A percentile compares a stretch with the other conserved stretches of the same genome.
Conservation (phyloP, 805 yeast genomes). For the Pichia eremophila region DNA sequence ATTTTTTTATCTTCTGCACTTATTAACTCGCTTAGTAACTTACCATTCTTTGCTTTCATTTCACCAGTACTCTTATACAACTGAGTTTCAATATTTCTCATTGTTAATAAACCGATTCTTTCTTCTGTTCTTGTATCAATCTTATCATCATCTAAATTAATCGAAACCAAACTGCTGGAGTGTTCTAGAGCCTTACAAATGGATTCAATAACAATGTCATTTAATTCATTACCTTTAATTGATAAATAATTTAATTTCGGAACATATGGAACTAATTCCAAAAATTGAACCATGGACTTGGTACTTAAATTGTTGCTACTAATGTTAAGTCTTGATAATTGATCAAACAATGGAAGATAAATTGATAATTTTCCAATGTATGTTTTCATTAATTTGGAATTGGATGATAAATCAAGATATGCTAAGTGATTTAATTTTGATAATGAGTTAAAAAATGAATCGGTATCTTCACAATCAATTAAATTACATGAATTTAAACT, state of each 20-base stretch:
- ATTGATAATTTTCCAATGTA: conserved; percentile 48
- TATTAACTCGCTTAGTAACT: conserved; percentile 5
- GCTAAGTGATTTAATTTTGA: conserved; percentile 49
- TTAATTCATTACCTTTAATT: conserved; percentile 52
- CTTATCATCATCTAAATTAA: conserved; percentile 57
- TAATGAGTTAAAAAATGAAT: conserved; percentile 38
- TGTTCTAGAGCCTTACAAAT: conserved; percentile 61
- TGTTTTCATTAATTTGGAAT: conserved; percentile 57
- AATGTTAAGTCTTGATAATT: conserved; percentile 56
- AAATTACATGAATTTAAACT: conserved; percentile 61
- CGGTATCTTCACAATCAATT: conserved; percentile 40
- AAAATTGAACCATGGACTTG: conserved; percentile 46
- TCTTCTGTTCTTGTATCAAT: conserved; percentile 59
- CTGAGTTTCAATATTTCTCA: conserved; percentile 68
- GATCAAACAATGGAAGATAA: conserved; percentile 59
- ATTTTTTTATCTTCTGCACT: conserved; percentile 10
- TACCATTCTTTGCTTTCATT: conserved; percentile 1
- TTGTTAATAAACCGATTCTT: conserved; percentile 66
- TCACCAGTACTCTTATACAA: conserved; percentile 19
- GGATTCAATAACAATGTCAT: conserved; percentile 52
- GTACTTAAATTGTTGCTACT: conserved; percentile 57
- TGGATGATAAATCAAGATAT: conserved; percentile 68
- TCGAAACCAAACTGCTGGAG: conserved; percentile 52
- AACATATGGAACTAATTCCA: conserved; percentile 65
- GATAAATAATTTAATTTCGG: conserved; percentile 59